Evolutionary conservation across 2,329 filamentous ascomycete species (phyloP).

Genomic region (Fusarium xylarioides): DNA sequence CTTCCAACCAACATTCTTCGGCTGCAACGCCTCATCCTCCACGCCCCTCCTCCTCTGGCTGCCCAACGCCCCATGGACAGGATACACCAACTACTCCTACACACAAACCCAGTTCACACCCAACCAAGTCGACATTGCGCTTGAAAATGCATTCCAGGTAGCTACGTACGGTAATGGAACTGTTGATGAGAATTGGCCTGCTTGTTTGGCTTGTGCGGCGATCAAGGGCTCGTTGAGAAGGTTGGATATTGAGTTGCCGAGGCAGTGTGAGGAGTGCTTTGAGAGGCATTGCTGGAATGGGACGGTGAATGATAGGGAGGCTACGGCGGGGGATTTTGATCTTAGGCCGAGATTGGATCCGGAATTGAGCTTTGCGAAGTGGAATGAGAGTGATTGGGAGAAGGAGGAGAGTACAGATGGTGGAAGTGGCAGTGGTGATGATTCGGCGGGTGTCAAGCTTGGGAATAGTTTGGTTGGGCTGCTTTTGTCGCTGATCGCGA

Average conservation of each 20-base stretch:
- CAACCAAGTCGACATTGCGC: conserved; percentile 34
- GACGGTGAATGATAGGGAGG: conserved; percentile 1
- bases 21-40: conserved; percentile 34
- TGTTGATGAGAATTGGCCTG: conserved; percentile 73
- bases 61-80: conserved; percentile 44
- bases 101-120: conserved; percentile 36
- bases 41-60: conserved; percentile 43
- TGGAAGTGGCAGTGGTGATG: not conserved
- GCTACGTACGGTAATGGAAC: conserved; percentile 83
- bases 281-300: conserved; percentile 42
- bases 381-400: conserved; percentile 35
- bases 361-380: conserved; percentile 33
- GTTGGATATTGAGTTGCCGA: conserved; percentile 22
- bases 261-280: conserved; percentile 41
- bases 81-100: conserved; percentile 43
- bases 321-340: conserved; percentile 29
- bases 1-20: conserved; percentile 43
- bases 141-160: conserved; percentile 77
- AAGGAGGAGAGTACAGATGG: not conserved
- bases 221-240: conserved; percentile 71
- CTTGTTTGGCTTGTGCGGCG: conserved; percentile 83
- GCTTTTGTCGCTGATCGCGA: not conserved
- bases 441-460: not conserved
- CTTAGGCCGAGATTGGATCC: conserved; percentile 31
- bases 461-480: not conserved